Base-by-base conservation (phyloP, 192 early-diverging fungal species). In the Dissophora ornata region DNA sequence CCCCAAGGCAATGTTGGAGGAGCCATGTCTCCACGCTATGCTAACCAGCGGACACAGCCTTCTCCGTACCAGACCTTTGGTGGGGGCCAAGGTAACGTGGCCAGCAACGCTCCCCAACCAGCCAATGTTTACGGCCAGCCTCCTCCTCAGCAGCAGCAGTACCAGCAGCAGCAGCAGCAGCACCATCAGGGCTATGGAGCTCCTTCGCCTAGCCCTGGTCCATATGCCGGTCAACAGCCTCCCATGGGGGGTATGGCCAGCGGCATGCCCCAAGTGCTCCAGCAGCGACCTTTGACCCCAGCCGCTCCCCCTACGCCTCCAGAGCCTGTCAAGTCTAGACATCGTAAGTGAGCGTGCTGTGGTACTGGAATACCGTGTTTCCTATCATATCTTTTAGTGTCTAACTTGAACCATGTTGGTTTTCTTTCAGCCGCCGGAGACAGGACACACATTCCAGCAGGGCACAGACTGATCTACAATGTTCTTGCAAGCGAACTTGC, bases 391-490 rank as follows among this genome's bases (percentile, higher is more conserved):
- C n/a, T n/a, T n/a, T n/a, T n/a, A n/a, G n/a, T n/a, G n/a, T n/a
- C n/a, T n/a, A n/a, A n/a, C n/a, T n/a, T n/a, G n/a, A n/a, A n/a
- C n/a, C n/a, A n/a, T n/a, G n/a, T n/a, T n/a, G n/a, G n/a, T n/a
- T 40, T 40, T 67, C 15, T 25, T 67, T 4, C 67, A 90, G 90
- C 95, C 7, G 79, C 80, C 1, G 96, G 94, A 34, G 96, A 98
- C 69, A 86, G 95, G 36, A 85, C 85, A 9, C 95, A 96, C 64
- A 91, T 97, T 61, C 89, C 96, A 13, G 71, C 85, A 15, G 85
- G 81, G 38, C 90, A 95, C 53, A 91, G 87, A 71, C 71, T 85
- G 5, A 79, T 95, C 19, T 86, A 85, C 13, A 69, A 51, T 28
- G 80, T 84, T 13, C 81, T 91, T 30, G 60, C 71, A 45, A 85